Base-by-base conservation (phyloP, 306 rosid species). In the Glycine tomentella region DNA sequence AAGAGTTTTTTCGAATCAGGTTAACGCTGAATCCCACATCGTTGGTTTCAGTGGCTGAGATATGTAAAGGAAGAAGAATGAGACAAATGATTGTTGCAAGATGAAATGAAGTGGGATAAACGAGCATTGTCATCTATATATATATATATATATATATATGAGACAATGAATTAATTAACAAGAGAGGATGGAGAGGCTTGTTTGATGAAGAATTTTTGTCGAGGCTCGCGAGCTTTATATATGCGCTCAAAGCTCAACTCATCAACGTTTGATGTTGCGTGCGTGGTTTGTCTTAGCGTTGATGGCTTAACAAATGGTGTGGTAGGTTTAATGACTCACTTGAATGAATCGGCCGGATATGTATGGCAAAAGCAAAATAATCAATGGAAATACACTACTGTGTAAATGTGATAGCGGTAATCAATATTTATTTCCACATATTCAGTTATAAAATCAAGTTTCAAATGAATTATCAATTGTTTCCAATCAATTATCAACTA, bases 11-110 rank as follows among this genome's bases (percentile, higher is more conserved):
- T 9, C 68, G 63, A 15, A 87, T 56, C 6, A 84, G 53, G 7
- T 87, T 66, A 12, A 82, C 58, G 3, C 52, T 84, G 62, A 87
- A 84, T 0, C 86, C 61, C 3, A 62, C 83, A 61, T 33, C 20
- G 15, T 25, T 33, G 53, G 77, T 45, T 12, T 72, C 68, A 16
- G 67, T 46, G n/a, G 77, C 3, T 17, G 61, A 48, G 33, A 63
- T 8, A 5, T 34, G 10, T 6, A 44, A 9, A 45, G 61, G 65
- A 65, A 38, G 68, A 57, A 64, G 16, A 15, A 83, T 15, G 15
- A 76, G 12, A 16, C 20, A 76, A 5, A 44, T 57, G 20, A 13
- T 40, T 1, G 31, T 16, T 10, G 38, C 12, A 14, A 49, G 5
- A 61, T 5, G 48, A 62, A 72, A 72, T 3, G 9, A 36, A 46